Evolutionary conservation across 148 eudicot genomes (phyloP), one percentile per base, ranked within the genome.

Genomic region (Camellia sinensis): DNA sequence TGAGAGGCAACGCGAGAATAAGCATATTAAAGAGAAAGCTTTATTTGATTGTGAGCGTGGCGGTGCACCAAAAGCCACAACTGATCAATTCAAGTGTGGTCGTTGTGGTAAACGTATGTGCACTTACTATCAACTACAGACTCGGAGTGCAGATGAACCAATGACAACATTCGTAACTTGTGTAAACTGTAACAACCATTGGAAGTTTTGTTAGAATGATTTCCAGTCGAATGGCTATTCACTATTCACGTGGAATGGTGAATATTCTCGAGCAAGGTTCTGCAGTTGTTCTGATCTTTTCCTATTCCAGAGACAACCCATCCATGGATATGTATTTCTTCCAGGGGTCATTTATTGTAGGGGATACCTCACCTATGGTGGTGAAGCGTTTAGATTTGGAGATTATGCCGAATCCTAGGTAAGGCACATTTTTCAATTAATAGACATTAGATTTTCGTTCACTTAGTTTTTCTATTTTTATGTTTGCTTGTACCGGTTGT

Each of bases 81-180:
- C 92, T 3, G 87, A 89, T 74, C 85, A 88, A 84, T 91, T 91
- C 81, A 91, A 80, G 82, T 91, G 94, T 52, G 89, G 94, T 71
- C 86, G 90, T 53, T 91, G 94, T 85, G 83, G 85, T 61, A 86
- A 91, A 83, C 83, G 87, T 40, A 88, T 85, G 86, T 81, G 86
- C 77, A 91, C 92, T 12, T 91, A 91, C 86, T 83, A 85, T 79
- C 94, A 89, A 83, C 5, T 91, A 87, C 94, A 91, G 79, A 91
- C 94, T 44, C 82, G 94, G 59, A 91, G 92, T 88, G 94, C 94
- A 41, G 92, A 91, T 86, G 94, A 91, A 78, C 94, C 94, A 4
- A 91, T 91, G 94, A 91, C 94, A 0, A 91, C 94, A 1, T 91
- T 84, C 77, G 94, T 91, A 54, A 91, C 94, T 3, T 91, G 94